Evolutionary conservation across 75 land plant genomes (phyloP).

Genomic region (Picea sitchensis): DNA sequence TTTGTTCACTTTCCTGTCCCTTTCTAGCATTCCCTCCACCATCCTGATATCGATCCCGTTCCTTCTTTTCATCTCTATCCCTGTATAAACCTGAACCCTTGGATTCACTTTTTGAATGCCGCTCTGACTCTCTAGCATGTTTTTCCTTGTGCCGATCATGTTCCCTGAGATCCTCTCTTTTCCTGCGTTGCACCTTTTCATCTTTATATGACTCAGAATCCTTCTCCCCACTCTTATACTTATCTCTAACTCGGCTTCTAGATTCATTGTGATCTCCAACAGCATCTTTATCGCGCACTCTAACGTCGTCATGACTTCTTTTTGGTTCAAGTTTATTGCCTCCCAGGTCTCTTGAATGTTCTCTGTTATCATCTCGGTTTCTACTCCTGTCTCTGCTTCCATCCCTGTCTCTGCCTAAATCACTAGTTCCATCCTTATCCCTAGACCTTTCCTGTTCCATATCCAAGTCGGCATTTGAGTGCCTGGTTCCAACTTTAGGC

Average conservation of each 20-base stretch:
- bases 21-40: slow-evolving; percentile 3
- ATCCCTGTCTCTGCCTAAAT: slow-evolving; percentile 15
- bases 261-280: slow-evolving; percentile 11
- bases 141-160: slow-evolving; percentile 21
- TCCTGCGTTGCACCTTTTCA: slow-evolving; percentile 27
- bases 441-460: slow-evolving; percentile 12
- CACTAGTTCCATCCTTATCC: slow-evolving; percentile 10
- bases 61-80: slow-evolving; percentile 17
- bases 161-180: slow-evolving; percentile 20
- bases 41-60: slow-evolving; percentile 9
- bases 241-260: slow-evolving; percentile 13
- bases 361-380: slow-evolving; percentile 29
- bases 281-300: slow-evolving; percentile 12
- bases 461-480: slow-evolving; percentile 3
- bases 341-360: slow-evolving; percentile 12
- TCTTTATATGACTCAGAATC: slow-evolving; percentile 21
- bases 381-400: slow-evolving; percentile 23
- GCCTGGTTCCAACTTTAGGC: slow-evolving; percentile 21
- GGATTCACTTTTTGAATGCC: not conserved
- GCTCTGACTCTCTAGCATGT: slow-evolving; percentile 14
- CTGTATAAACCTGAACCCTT: not conserved
- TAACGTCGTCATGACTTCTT: slow-evolving; percentile 19
- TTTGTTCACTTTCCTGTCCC: slow-evolving; percentile 7
- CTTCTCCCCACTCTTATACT: slow-evolving; percentile 13
- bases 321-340: slow-evolving; percentile 20